Evolutionary conservation across 805 yeast genomes (phyloP).

Genomic region (Suhomyces emberorum): DNA sequence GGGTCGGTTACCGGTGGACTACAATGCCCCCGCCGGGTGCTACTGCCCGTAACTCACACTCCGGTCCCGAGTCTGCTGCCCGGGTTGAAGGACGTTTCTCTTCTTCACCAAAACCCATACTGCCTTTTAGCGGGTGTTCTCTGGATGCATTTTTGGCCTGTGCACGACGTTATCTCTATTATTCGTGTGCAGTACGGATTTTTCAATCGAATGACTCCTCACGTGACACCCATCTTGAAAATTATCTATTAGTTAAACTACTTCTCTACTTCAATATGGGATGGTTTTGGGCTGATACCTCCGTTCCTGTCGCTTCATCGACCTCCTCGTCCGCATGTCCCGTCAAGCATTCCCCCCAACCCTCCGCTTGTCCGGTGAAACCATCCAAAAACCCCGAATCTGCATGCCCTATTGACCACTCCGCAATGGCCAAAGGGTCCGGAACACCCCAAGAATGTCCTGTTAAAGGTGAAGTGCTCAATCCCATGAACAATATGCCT

Average conservation of each 20-base stretch:
- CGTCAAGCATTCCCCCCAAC: constrained; percentile 30
- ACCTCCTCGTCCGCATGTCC: constrained; percentile 30
- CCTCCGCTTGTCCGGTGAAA: constrained; percentile 31
- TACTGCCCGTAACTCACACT: no score
- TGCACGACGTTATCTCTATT: no score
- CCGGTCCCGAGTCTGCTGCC: no score
- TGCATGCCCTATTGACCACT: constrained; percentile 34
- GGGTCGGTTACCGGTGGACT: no score
- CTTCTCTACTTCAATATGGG: constrained; percentile 53
- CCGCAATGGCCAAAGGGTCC: constrained; percentile 15
- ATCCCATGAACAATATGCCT: constrained; percentile 92
- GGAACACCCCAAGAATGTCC: constrained; percentile 32
- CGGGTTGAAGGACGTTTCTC: no score
- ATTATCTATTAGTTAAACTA: background rate
- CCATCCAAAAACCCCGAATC: constrained; percentile 22
- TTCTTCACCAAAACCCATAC: no score
- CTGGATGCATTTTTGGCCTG: no score
- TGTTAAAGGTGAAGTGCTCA: constrained; percentile 43
- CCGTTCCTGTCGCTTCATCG: background rate
- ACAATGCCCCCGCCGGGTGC: no score
- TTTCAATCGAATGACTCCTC: background rate
- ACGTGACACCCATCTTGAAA: background rate
- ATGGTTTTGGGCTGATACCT: constrained; percentile 78
- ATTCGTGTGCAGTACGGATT: no score
- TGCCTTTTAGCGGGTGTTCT: no score